Conservation (phyloP, 2,329 filamentous ascomycete species). For the Diatrype stigma region DNA sequence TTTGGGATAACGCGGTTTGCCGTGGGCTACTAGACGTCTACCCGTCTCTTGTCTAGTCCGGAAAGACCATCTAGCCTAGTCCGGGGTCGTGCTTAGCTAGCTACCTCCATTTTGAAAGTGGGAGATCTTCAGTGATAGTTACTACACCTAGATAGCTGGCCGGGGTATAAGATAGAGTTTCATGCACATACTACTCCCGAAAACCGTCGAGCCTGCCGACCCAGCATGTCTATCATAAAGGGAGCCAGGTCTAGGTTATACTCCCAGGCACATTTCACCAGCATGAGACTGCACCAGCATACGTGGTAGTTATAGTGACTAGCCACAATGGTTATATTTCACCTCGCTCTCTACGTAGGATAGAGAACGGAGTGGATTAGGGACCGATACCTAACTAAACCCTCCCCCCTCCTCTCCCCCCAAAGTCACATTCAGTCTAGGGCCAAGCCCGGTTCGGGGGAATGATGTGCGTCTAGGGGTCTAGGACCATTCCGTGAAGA, state of each 20-base stretch:
- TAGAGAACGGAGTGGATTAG: not conserved
- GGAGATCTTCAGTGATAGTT: not conserved
- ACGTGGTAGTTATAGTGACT: too few species aligned
- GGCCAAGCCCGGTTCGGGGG: conserved; percentile 17
- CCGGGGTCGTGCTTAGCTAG: not conserved
- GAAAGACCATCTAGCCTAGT: not conserved
- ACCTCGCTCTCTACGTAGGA: not conserved
- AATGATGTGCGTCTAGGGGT: conserved; percentile 22
- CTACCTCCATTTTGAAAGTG: not conserved
- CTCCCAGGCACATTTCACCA: too few species aligned
- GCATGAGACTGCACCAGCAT: too few species aligned
- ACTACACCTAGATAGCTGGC: not conserved
- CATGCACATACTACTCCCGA: not conserved
- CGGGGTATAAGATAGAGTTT: not conserved
- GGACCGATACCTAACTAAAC: conserved; percentile 8
- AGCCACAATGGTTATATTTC: not conserved
- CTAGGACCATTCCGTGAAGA: conserved; percentile 4
- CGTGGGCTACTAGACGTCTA: conserved; percentile 8
- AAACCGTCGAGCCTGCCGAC: not conserved
- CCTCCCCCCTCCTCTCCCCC: too few species aligned
- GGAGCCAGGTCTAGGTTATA: too few species aligned
- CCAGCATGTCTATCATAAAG: not conserved
- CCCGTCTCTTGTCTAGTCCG: not conserved
- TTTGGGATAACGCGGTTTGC: conserved; percentile 6
- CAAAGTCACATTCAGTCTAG: too few species aligned